Evolutionary conservation across 805 yeast species (phyloP), one percentile per base, ranked within the genome.

Genomic region (Cyberlindnera amylophila): DNA sequence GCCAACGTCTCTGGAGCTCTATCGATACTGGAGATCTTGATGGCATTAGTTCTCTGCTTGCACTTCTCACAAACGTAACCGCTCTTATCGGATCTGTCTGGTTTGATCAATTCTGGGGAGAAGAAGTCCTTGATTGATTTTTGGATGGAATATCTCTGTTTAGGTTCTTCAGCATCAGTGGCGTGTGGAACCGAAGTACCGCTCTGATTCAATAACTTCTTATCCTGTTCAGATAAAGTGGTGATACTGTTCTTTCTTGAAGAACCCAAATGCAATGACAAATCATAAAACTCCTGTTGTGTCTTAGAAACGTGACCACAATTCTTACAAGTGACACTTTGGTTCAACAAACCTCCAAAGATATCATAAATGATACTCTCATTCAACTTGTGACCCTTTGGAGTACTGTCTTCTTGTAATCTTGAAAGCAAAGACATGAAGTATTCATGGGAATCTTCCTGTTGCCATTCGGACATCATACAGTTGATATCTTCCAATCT

Each of bases 381-480:
- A 51, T 84, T 85, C 56, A 90, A 69, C 59, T 90, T 90, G 36
- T 69, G 74, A n/a, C 96, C 96, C 58, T 77, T 82, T 29, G 98
- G 98, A 1, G 93, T 88, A 11, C 87, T 75, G 59, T 90, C 97
- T 59, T 90, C 97, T 64, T 90, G 98, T 39, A 90, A 66, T 39
- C 96, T 68, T 7, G 91, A 79, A 73, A 90, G 74, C 47, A 90
- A 69, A 11, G 96, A 86, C 97, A 90, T 90, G 62, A 84, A 87
- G 66, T 90, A 93, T 65, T 93, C 99, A 64, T 93, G 99, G 0
- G 96, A 85, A 64, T 93, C 99, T 64, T 93, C 98, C 63, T 93
- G 99, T 64, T 88, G 90, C 96, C 96, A 90, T 61, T 82, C 93
- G 34, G 89, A 81, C 96, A 90, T 88, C 96, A 87, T 86, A 61